Evolutionary conservation across 371 early-diverging fungal genomes (phyloP).

Genomic region (Apophysomyces trapeziformis): DNA sequence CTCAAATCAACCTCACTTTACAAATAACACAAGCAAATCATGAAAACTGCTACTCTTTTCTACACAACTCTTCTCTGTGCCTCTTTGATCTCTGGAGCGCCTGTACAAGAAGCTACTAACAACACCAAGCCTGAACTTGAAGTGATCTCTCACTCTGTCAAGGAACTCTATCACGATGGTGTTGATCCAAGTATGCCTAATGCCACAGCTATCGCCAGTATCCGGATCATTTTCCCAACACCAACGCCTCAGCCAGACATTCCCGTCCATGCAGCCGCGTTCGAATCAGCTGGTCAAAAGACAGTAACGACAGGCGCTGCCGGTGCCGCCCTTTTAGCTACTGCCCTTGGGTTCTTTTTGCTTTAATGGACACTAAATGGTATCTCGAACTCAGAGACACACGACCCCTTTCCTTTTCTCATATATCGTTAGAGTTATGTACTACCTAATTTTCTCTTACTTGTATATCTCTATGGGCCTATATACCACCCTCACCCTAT

Average conservation of each 20-base stretch:
- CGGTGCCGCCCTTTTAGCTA: neutral
- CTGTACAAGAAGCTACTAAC: conserved; percentile 1
- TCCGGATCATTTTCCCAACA: conserved; percentile 7
- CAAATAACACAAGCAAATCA: neutral
- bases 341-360: neutral
- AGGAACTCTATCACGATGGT: neutral
- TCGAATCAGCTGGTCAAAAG: neutral
- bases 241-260: neutral
- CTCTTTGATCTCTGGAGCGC: neutral
- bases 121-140: neutral
- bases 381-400: too few relatives aligned
- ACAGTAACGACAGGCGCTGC: neutral
- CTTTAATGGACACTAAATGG: neutral
- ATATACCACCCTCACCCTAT: neutral
- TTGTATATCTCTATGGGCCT: neutral
- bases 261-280: neutral
- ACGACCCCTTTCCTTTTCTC: neutral
- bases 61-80: conserved; percentile 1
- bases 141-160: neutral
- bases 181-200: conserved; percentile 4
- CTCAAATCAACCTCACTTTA: neutral
- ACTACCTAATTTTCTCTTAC: neutral
- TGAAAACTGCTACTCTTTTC: neutral
- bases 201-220: conserved; percentile 3
- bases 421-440: neutral